Percentiles rank a stretch among this genome's conserved stretches.
These are phyloP conservation scores for Achlya hypogyna DNA, from an alignment of 352 stramenopile species.

Conservation along the genomic window DNA sequence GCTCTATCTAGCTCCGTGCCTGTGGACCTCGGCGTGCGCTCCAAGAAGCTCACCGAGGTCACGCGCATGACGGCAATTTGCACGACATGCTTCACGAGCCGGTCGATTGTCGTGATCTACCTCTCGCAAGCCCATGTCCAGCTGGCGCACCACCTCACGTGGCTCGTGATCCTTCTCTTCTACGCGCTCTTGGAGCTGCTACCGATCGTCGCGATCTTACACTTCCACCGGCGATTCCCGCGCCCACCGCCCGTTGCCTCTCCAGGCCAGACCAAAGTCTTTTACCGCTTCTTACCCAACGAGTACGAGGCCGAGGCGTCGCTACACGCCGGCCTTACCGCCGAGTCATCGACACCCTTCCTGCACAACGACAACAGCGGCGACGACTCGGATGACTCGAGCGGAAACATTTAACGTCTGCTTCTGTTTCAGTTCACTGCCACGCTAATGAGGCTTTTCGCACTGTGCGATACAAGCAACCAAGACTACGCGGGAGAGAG, in stretches of 20 bases:
- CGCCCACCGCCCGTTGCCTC: conserved; percentile 6
- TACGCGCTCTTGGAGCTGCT: conserved; percentile 76
- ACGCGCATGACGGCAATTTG: conserved; percentile 73
- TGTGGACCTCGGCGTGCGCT: conserved; percentile 71
- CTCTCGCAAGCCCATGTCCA: conserved; percentile 61
- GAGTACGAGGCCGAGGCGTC: background rate
- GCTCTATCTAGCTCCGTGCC: conserved; percentile 75
- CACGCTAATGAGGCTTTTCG: no score
- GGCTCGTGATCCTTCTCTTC: conserved; percentile 71
- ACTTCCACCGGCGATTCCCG: conserved; percentile 76
- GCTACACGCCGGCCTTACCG: background rate
- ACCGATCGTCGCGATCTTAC: conserved; percentile 63
- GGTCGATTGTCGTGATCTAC: conserved; percentile 58
- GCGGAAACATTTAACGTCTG: conserved; percentile 4
- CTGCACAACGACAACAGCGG: background rate
- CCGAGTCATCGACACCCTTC: background rate
- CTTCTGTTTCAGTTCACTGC: no score
- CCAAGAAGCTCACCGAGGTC: conserved; percentile 74
- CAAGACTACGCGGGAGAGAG: no score
- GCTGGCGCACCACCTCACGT: conserved; percentile 64
- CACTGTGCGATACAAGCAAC: no score
- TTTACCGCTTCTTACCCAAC: conserved; percentile 10
- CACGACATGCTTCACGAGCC: conserved; percentile 71
- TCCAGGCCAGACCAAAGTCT: background rate
- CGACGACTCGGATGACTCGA: background rate